These are phyloP conservation scores for Pestalotiopsis sp. DNA, from an alignment of 2,329 filamentous ascomycete species.

Conservation along the genomic window DNA sequence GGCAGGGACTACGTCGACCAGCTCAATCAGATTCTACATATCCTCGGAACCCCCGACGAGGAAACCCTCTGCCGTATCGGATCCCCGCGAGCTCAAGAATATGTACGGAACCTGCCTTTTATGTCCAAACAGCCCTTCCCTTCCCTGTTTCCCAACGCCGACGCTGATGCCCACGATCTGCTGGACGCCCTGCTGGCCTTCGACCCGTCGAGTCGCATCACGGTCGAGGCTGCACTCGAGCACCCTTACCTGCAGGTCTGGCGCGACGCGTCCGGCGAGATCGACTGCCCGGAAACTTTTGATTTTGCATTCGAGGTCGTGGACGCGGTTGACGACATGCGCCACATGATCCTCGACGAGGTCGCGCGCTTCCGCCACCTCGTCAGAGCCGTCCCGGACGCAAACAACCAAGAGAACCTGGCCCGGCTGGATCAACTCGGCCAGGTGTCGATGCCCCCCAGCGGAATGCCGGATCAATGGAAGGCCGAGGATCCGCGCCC, in stretches of 20 bases:
- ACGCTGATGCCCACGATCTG: slow-evolving; percentile 92
- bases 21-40: slow-evolving; percentile 98
- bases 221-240: slow-evolving; percentile 92
- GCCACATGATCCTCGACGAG: slow-evolving; percentile 93
- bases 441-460: slow-evolving; percentile 53
- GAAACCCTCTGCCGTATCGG: slow-evolving; percentile 93
- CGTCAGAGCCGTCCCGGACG: slow-evolving; percentile 55
- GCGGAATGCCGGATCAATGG: slow-evolving; percentile 52
- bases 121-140: slow-evolving; percentile 91
- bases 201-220: slow-evolving; percentile 90
- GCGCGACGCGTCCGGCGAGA: slow-evolving; percentile 97
- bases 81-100: slow-evolving; percentile 94
- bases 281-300: slow-evolving; percentile 89
- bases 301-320: slow-evolving; percentile 99
- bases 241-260: slow-evolving; percentile 97
- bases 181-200: slow-evolving; percentile 97
- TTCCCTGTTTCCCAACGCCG: slow-evolving; percentile 87
- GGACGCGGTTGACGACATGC: slow-evolving; percentile 93
- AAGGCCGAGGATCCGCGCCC: slow-evolving; percentile 62
- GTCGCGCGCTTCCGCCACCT: slow-evolving; percentile 79
- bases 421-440: slow-evolving; percentile 40
- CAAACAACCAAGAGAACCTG: slow-evolving; percentile 30
- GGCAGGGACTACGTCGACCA: slow-evolving; percentile 99
- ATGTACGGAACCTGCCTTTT: slow-evolving; percentile 92
- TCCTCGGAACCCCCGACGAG: slow-evolving; percentile 94